Percentiles rank a stretch among this genome's conserved stretches.
These are phyloP conservation scores for Aspergillus texensis DNA, from an alignment of 2,329 filamentous ascomycete genomes.

Conservation along the genomic window DNA sequence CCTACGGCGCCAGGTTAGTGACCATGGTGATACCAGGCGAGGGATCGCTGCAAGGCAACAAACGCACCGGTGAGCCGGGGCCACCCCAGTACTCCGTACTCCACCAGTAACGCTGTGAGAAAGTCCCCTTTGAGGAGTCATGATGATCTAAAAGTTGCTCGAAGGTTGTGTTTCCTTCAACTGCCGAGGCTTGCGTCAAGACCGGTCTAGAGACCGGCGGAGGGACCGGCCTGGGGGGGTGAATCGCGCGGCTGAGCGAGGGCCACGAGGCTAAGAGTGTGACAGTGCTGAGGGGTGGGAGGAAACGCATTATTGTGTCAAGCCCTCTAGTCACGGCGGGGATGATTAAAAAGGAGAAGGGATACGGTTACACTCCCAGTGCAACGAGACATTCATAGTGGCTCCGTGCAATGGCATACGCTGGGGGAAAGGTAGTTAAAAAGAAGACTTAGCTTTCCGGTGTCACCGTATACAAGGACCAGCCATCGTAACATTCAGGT, in stretches of 20 bases:
- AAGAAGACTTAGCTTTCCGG: neutral
- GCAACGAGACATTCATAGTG: neutral
- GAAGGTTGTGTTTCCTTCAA: conserved; percentile 41
- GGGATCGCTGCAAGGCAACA: conserved; percentile 4
- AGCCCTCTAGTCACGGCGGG: neutral
- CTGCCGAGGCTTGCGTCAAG: neutral
- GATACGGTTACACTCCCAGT: neutral
- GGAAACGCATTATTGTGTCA: neutral
- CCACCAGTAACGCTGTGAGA: conserved; percentile 58
- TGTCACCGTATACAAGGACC: neutral
- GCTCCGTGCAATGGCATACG: neutral
- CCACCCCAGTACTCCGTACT: conserved; percentile 56
- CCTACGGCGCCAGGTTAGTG: conserved; percentile 26
- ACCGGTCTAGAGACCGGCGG: neutral
- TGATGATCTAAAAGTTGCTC: conserved; percentile 63
- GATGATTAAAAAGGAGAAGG: neutral
- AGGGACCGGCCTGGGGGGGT: neutral
- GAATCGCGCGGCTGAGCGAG: neutral
- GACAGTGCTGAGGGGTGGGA: neutral
- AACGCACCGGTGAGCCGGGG: conserved; percentile 55
- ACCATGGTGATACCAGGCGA: neutral
- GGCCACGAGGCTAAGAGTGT: neutral
- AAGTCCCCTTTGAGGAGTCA: conserved; percentile 58
- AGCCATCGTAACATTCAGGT: neutral
- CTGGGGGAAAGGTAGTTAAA: neutral